These are phyloP conservation scores for Leucoagaricus sp. DNA, from an alignment of 1,284 basidiomycete species.

Conservation along the genomic window DNA sequence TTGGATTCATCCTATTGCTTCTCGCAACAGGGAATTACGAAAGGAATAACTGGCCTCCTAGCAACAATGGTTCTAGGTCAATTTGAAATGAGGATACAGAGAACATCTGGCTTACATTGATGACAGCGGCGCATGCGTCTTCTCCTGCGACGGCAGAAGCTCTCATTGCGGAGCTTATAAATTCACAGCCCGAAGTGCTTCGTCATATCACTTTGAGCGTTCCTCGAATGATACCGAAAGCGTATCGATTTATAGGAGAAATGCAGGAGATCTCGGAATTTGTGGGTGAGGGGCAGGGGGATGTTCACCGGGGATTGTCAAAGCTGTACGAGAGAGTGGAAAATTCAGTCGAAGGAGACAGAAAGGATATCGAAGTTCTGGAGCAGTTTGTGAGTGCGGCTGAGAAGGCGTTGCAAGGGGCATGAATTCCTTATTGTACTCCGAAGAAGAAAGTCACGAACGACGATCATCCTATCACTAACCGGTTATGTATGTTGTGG, in stretches of 20 bases:
- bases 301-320: conserved; percentile 50
- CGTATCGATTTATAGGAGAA: conserved; percentile 61
- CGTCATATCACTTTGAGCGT: conserved; percentile 39
- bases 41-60: conserved; percentile 55
- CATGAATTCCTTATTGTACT: conserved; percentile 19
- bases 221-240: conserved; percentile 56
- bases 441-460: background rate
- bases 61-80: conserved; percentile 58
- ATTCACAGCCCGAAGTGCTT: conserved; percentile 48
- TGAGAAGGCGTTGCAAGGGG: conserved; percentile 21
- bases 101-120: background rate
- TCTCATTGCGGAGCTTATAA: conserved; percentile 46
- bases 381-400: conserved; percentile 46
- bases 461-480: conserved; percentile 5
- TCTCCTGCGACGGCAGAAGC: conserved; percentile 61
- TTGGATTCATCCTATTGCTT: conserved; percentile 15
- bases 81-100: conserved; percentile 14
- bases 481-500: conserved; percentile 4
- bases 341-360: conserved; percentile 36
- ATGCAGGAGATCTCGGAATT: conserved; percentile 63
- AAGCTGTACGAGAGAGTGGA: conserved; percentile 47
- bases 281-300: conserved; percentile 46
- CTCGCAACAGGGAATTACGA: conserved; percentile 50
- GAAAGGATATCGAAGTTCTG: conserved; percentile 36
- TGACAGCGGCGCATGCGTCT: conserved; percentile 51